phyloP scores from a whole-genome alignment of 257 asterid species.

The Solanum paucissectum region DNA sequence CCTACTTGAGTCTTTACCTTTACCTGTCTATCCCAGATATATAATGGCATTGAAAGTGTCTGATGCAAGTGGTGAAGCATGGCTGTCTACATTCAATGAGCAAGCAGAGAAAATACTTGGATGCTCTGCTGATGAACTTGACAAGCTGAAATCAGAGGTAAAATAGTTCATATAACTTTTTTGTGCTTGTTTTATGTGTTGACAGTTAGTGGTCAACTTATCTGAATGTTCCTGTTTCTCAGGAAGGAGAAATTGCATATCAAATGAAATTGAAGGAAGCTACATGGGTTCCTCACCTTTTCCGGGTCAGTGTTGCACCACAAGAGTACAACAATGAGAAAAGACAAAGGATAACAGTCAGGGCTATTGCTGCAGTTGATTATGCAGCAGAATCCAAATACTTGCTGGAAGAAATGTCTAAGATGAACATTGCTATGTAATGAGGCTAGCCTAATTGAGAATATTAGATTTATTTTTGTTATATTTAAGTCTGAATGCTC shows the following conservation, averaged over 20 bases:
- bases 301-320: conserved; percentile 57
- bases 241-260: conserved; percentile 39
- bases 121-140: conserved; percentile 72
- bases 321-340: conserved; percentile 71
- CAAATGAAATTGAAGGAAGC: conserved; percentile 34
- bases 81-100: conserved; percentile 57
- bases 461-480: neutral
- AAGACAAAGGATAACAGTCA: conserved; percentile 76
- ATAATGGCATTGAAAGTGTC: conserved; percentile 57
- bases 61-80: conserved; percentile 89
- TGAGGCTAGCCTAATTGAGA: neutral
- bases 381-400: conserved; percentile 63
- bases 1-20: neutral
- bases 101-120: conserved; percentile 77
- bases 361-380: conserved; percentile 62
- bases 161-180: neutral
- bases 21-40: conserved; percentile 33
- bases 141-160: conserved; percentile 59
- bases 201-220: neutral
- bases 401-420: conserved; percentile 59
- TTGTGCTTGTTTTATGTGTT: neutral
- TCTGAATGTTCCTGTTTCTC: neutral
- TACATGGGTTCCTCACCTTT: conserved; percentile 61
- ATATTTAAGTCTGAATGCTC: neutral
- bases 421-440: conserved; percentile 22